Percentiles rank a stretch among this genome's conserved stretches.
phyloP scores from a whole-genome alignment of 2,329 filamentous ascomycete genomes.

The Cyphellophora europaea region DNA sequence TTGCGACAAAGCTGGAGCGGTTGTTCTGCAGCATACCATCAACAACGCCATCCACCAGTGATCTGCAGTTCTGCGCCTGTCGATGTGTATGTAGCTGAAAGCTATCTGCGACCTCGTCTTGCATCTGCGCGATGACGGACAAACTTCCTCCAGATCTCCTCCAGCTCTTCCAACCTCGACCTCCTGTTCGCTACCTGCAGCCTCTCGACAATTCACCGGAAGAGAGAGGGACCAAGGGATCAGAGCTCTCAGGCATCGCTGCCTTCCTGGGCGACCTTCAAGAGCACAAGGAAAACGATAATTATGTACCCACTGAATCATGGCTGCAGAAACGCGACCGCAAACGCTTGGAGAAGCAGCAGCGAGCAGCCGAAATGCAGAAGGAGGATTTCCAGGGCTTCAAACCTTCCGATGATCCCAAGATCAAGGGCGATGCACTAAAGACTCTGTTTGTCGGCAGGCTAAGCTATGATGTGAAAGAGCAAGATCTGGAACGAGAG shows the following conservation, averaged over 20 bases:
- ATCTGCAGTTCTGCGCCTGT: too few relatives aligned
- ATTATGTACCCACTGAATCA: conserved; percentile 77
- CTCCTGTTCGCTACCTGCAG: conserved; percentile 80
- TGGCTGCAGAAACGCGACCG: conserved; percentile 85
- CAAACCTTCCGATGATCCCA: conserved; percentile 74
- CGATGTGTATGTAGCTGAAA: too few relatives aligned
- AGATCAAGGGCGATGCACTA: conserved; percentile 87
- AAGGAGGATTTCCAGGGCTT: conserved; percentile 58
- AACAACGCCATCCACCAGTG: too few relatives aligned
- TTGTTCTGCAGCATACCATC: too few relatives aligned
- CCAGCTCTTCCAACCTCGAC: conserved; percentile 88
- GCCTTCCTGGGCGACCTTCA: conserved; percentile 64
- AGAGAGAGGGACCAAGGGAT: conserved; percentile 57
- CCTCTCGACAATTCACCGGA: conserved; percentile 76
- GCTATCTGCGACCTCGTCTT: too few relatives aligned
- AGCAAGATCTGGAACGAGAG: conserved; percentile 83
- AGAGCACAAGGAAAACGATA: conserved; percentile 68
- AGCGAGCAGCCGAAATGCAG: conserved; percentile 50
- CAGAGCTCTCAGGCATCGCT: conserved; percentile 62
- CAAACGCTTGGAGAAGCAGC: conserved; percentile 70
- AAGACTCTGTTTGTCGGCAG: conserved; percentile 89
- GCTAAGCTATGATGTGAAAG: conserved; percentile 79
- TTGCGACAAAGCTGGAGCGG: too few relatives aligned
- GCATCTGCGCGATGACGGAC: conserved; percentile 89
- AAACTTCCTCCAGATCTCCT: conserved; percentile 88